Base-by-base conservation (phyloP, 495 filamentous ascomycete species). In the Penicillium paxilli region DNA sequence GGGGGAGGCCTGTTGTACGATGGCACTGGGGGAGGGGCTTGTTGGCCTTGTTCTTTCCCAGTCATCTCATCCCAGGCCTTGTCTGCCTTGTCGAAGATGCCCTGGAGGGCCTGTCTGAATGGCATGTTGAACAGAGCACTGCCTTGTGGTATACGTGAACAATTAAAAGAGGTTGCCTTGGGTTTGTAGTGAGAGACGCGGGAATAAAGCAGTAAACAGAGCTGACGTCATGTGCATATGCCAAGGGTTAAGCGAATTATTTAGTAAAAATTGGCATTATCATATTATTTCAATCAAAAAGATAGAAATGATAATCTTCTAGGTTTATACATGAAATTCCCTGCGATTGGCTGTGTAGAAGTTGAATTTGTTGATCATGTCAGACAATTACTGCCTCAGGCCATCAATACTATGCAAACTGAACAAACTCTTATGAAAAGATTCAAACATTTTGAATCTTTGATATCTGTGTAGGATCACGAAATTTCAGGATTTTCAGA, bases 51-150 rank as follows among this genome's bases (percentile, higher is more conserved):
- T n/a, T n/a, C n/a, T n/a, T n/a, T n/a, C n/a, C n/a, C n/a, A n/a
- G 19, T 63, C 20, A 60, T 30, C 42, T 60, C 57, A 5, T 51
- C 63, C 63, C 60, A 66, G 16, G 60, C 51, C 51, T 66, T 66
- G 46, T 66, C 63, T 44, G 54, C 63, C 45, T 66, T 66, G 30
- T 64, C 44, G 35, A 66, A 24, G 33, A 66, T 58, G 33, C 57
- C 63, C 42, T 66, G 60, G 49, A 66, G 35, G 0, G 60, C 57
- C 41, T 66, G 60, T 66, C 60, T 60, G 60, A 66, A 64, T 49
- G 63, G 57, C 63, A 66, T 66, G 25, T 60, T 60, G 59, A 55
- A 47, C n/a, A 32, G 30, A 32, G n/a, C n/a, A 10, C 25, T 4
- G 25, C n/a, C n/a, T 28, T n/a, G n/a, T n/a, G n/a, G n/a, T n/a